phyloP scores from a whole-genome alignment of 495 filamentous ascomycete species.

The Parathielavia appendiculata region DNA sequence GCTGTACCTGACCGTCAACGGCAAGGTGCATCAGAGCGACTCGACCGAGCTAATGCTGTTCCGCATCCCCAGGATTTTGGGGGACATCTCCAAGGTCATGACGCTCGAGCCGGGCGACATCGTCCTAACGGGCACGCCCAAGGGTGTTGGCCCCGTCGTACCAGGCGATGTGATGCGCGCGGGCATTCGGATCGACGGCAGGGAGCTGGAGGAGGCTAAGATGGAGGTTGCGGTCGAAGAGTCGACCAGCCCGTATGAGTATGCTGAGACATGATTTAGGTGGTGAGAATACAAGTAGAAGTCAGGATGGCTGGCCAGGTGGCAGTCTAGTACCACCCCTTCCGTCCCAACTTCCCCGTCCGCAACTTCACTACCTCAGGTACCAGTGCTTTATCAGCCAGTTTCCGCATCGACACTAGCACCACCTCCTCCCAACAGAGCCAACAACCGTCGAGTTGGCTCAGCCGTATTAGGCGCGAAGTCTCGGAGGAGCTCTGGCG shows the following conservation, averaged over 20 bases:
- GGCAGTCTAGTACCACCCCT: too few species aligned
- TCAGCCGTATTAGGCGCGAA: too few species aligned
- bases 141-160: conserved; percentile 83
- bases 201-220: conserved; percentile 77
- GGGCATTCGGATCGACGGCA: conserved; percentile 73
- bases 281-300: not conserved
- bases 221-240: conserved; percentile 83
- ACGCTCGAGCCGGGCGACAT: conserved; percentile 87
- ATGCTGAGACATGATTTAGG: conserved; percentile 52
- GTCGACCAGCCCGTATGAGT: conserved; percentile 50
- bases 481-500: too few species aligned
- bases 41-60: conserved; percentile 89
- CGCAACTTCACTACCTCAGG: not conserved
- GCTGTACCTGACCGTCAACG: conserved; percentile 76
- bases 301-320: not conserved
- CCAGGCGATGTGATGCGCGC: conserved; percentile 86
- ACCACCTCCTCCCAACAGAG: not conserved
- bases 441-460: not conserved
- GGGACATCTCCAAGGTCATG: conserved; percentile 92
- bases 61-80: conserved; percentile 75
- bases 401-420: not conserved
- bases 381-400: not conserved
- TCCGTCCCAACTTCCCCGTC: too few species aligned
- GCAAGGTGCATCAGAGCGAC: conserved; percentile 69
- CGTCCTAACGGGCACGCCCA: conserved; percentile 90